A percentile compares a stretch with the other conserved stretches of the same genome.
These are phyloP conservation scores for Phyllosticta citrichinensis DNA, from an alignment of 2,329 filamentous ascomycete genomes.

Conservation along the genomic window DNA sequence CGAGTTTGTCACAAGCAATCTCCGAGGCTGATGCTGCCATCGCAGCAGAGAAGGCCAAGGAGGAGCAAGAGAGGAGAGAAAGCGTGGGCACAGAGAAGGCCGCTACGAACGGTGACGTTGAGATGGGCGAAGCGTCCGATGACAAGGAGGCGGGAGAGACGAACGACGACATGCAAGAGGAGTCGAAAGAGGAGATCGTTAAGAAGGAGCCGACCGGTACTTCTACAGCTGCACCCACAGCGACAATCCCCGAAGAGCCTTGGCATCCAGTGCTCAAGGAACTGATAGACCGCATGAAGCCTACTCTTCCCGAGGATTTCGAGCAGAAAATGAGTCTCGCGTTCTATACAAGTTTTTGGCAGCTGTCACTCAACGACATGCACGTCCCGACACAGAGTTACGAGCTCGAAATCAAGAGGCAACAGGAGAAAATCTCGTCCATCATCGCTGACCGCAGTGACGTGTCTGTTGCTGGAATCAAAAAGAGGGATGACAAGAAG, in stretches of 20 bases:
- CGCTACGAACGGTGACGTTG: constrained; percentile 44
- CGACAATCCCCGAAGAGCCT: constrained; percentile 9
- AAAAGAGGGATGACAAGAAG: constrained; percentile 60
- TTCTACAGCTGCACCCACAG: constrained; percentile 1
- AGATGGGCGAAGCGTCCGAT: constrained; percentile 35
- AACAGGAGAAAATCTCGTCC: constrained; percentile 51
- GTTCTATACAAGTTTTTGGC: constrained; percentile 90
- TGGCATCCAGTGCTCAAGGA: constrained; percentile 64
- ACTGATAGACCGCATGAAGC: constrained; percentile 59
- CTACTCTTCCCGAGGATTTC: constrained; percentile 49
- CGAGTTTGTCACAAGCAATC: constrained; percentile 32
- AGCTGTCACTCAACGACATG: constrained; percentile 73
- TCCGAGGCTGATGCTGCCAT: constrained; percentile 29
- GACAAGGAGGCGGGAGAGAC: constrained; percentile 17
- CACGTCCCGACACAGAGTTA: constrained; percentile 69
- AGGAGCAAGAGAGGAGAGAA: constrained; percentile 13
- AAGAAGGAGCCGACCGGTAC: constrained; percentile 15
- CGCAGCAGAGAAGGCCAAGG: constrained; percentile 22
- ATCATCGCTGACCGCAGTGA: constrained; percentile 65
- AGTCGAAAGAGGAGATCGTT: constrained; percentile 15
- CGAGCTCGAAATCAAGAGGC: constrained; percentile 54
- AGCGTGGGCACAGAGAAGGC: constrained; percentile 10
- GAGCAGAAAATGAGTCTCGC: constrained; percentile 65
- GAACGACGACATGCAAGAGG: constrained; percentile 14
- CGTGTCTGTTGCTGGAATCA: constrained; percentile 54